These are phyloP conservation scores for Clavispora vitiphila DNA, from an alignment of 805 yeast species.

Conservation along the genomic window DNA sequence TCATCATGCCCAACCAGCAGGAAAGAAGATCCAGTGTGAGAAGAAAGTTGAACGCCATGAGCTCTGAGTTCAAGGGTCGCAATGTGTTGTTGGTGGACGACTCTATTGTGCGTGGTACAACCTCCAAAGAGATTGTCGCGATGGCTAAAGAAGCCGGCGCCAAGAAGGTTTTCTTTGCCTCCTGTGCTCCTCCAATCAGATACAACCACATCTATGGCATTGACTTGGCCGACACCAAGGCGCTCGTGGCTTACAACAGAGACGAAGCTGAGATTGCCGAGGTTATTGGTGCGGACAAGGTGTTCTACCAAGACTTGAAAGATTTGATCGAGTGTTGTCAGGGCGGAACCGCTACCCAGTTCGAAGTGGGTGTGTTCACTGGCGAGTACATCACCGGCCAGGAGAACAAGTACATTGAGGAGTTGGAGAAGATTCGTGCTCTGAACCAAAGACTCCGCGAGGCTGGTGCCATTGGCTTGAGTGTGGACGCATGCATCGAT, in stretches of 20 bases:
- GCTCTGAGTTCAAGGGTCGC: slow-evolving; percentile 78
- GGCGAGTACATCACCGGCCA: slow-evolving; percentile 94
- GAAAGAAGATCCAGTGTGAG: slow-evolving; percentile 92
- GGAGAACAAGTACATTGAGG: slow-evolving; percentile 74
- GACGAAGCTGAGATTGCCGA: slow-evolving; percentile 69
- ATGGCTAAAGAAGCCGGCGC: slow-evolving; percentile 99
- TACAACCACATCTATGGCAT: slow-evolving; percentile 95
- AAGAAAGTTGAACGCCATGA: slow-evolving; percentile 94
- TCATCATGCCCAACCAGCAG: slow-evolving; percentile 96
- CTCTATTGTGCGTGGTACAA: slow-evolving; percentile 96
- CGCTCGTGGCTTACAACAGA: slow-evolving; percentile 82
- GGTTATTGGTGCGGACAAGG: slow-evolving; percentile 84
- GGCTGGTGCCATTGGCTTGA: slow-evolving; percentile 32
- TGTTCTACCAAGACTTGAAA: slow-evolving; percentile 79
- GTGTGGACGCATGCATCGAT: slow-evolving; percentile 39
- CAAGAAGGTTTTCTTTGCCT: slow-evolving; percentile 87
- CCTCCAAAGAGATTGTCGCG: slow-evolving; percentile 90
- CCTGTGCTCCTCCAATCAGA: slow-evolving; percentile 98
- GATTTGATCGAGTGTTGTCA: slow-evolving; percentile 81
- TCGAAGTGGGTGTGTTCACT: slow-evolving; percentile 96
- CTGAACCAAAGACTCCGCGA: slow-evolving; percentile 56
- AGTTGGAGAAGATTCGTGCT: slow-evolving; percentile 79
- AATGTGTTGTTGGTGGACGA: slow-evolving; percentile 91
- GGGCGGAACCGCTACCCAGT: slow-evolving; percentile 48
- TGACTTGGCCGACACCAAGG: slow-evolving; percentile 92